Conservation (phyloP, 306 rosid genomes). For the Begonia peltatifolia region DNA sequence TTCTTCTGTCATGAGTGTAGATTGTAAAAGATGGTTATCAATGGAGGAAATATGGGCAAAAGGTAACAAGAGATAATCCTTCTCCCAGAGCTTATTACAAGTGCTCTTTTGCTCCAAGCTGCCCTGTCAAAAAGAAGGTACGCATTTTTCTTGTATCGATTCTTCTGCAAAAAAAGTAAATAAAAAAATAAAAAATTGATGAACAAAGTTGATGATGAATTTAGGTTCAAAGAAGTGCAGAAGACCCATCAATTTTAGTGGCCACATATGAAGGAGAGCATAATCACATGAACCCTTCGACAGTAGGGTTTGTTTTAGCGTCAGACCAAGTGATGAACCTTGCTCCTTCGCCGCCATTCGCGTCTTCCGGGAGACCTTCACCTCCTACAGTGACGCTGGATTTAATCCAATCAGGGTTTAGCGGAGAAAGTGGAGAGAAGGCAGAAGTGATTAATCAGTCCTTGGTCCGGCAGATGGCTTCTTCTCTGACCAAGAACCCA, state of each 20-base stretch:
- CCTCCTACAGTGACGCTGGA: slow-evolving; percentile 18
- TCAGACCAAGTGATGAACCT: neutral
- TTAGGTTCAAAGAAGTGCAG: slow-evolving; percentile 56
- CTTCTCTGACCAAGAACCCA: slow-evolving; percentile 53
- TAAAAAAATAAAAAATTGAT: neutral
- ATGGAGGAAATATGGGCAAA: slow-evolving; percentile 81
- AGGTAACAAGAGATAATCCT: slow-evolving; percentile 59
- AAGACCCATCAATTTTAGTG: slow-evolving; percentile 31
- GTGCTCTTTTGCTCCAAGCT: slow-evolving; percentile 52
- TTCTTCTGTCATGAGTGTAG: neutral
- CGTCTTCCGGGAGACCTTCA: slow-evolving; percentile 18
- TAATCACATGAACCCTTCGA: slow-evolving; percentile 42
- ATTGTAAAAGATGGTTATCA: slow-evolving; percentile 44
- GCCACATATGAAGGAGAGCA: slow-evolving; percentile 63
- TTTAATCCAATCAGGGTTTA: slow-evolving; percentile 7
- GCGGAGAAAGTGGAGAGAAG: neutral
- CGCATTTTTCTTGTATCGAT: neutral
- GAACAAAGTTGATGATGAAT: neutral
- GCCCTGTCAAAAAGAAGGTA: slow-evolving; percentile 55
- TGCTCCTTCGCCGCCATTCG: neutral
- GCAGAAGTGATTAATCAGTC: neutral
- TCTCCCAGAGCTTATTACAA: slow-evolving; percentile 67
- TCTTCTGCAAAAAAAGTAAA: neutral
- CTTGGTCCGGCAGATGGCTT: slow-evolving; percentile 63
- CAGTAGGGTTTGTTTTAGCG: neutral